These are phyloP conservation scores for Boletellus ananas DNA, from an alignment of 768 basidiomycete species.

Conservation along the genomic window DNA sequence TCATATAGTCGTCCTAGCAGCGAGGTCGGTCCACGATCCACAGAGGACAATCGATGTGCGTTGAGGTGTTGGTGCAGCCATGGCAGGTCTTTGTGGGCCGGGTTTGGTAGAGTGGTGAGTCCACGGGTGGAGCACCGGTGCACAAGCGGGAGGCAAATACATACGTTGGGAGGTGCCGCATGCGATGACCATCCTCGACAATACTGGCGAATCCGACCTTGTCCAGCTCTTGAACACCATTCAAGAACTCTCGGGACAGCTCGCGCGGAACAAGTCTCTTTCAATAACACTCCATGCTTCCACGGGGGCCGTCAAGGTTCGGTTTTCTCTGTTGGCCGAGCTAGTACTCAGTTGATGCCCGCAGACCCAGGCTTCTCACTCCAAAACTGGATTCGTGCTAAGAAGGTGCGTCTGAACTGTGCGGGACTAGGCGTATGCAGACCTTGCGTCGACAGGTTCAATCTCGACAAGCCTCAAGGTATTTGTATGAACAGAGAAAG, in stretches of 20 bases:
- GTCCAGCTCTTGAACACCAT: constrained; percentile 64
- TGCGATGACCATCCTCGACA: constrained; percentile 55
- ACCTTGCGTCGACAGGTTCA: constrained; percentile 50
- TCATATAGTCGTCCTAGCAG: not conserved
- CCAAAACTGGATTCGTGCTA: constrained; percentile 89
- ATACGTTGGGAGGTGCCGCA: not conserved
- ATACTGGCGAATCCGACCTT: constrained; percentile 52
- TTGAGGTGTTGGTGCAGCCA: too few species aligned
- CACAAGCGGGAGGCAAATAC: too few species aligned
- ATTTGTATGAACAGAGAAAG: not conserved
- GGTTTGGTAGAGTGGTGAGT: constrained; percentile 1
- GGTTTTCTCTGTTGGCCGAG: constrained; percentile 1
- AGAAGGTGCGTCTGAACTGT: constrained; percentile 51
- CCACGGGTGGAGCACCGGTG: not conserved
- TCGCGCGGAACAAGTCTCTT: constrained; percentile 71
- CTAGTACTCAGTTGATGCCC: not conserved
- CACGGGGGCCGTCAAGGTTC: constrained; percentile 77
- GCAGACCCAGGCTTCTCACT: constrained; percentile 83
- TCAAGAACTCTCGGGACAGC: constrained; percentile 77
- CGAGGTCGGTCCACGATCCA: constrained; percentile 10
- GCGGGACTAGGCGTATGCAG: not conserved
- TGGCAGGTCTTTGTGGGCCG: constrained; percentile 1
- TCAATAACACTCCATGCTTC: constrained; percentile 71
- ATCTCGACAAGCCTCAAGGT: constrained; percentile 87
- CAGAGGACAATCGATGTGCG: constrained; percentile 15